phyloP scores from a whole-genome alignment of 139 green algal species.

The Gonium pectorale region DNA sequence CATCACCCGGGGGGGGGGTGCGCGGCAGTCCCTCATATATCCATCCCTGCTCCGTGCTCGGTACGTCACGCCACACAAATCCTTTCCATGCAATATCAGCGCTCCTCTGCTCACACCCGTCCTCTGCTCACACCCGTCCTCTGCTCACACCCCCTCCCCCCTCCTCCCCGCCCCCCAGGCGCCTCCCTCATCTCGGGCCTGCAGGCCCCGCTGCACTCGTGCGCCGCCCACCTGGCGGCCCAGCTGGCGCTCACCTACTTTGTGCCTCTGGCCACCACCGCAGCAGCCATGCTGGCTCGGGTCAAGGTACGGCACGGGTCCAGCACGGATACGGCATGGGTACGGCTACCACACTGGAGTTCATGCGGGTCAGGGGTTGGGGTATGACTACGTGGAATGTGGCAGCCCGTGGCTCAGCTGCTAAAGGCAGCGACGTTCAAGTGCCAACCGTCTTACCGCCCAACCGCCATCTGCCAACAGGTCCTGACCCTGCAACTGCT shows the following conservation, averaged over 20 bases:
- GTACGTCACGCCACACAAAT: background rate
- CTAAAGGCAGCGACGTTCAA: too few species aligned
- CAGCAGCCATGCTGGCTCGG: conserved; percentile 63
- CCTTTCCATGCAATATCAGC: background rate
- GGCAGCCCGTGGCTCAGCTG: background rate
- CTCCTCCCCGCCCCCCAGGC: background rate
- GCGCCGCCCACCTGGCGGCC: conserved; percentile 59
- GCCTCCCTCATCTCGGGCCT: conserved; percentile 28
- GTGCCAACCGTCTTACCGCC: too few species aligned
- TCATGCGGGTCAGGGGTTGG: too few species aligned
- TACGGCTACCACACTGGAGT: too few species aligned
- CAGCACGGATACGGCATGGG: too few species aligned
- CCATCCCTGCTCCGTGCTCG: background rate
- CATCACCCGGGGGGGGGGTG: background rate
- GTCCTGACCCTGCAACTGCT: conserved; percentile 61
- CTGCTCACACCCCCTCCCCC: background rate
- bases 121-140: background rate
- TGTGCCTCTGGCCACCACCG: conserved; percentile 73
- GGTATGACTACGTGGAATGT: background rate
- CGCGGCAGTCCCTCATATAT: background rate
- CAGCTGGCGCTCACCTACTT: conserved; percentile 79
- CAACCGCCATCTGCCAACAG: conserved; percentile 37
- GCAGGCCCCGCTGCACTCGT: conserved; percentile 23
- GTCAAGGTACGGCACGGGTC: conserved; percentile 57
- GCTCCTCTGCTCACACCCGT: background rate